A percentile compares a stretch with the other conserved stretches of the same genome.
phyloP scores from a whole-genome alignment of 495 filamentous ascomycete species.

The Elaphomyces granulatus region DNA sequence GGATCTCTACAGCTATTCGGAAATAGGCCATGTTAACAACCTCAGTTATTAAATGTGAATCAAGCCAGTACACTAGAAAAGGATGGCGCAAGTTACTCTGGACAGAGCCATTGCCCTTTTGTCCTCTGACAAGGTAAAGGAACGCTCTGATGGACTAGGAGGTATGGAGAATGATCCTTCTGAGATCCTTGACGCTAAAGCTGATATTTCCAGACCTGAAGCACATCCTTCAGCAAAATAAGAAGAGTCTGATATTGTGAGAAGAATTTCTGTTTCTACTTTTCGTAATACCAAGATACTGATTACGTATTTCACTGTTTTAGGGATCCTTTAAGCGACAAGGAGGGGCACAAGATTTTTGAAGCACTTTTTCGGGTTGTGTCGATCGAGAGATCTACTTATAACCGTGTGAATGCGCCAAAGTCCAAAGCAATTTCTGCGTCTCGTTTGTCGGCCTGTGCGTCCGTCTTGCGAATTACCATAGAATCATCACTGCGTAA shows the following conservation, averaged over 20 bases:
- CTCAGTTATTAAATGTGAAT: too few relatives aligned
- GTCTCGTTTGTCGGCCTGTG: slow-evolving; percentile 51
- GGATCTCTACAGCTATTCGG: too few relatives aligned
- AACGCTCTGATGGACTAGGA: slow-evolving; percentile 36
- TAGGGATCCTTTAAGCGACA: slow-evolving; percentile 48
- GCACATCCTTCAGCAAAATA: slow-evolving; percentile 47
- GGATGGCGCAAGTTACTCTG: slow-evolving; percentile 26
- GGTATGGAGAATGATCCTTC: slow-evolving; percentile 25
- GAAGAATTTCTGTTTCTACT: too few relatives aligned
- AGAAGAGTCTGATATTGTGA: slow-evolving; percentile 42
- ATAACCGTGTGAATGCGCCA: slow-evolving; percentile 35
- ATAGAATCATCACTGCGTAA: slow-evolving; percentile 53
- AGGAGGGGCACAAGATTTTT: slow-evolving; percentile 64
- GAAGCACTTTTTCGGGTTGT: slow-evolving; percentile 64
- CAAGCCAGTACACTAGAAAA: too few relatives aligned
- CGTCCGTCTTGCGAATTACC: slow-evolving; percentile 54
- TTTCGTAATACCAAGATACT: slow-evolving; percentile 2
- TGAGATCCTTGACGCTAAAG: slow-evolving; percentile 23
- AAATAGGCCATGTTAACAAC: too few relatives aligned
- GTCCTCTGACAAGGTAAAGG: slow-evolving; percentile 39
- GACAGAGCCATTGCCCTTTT: slow-evolving; percentile 28
- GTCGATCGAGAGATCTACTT: slow-evolving; percentile 49
- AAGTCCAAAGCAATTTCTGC: slow-evolving; percentile 28
- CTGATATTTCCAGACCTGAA: slow-evolving; percentile 36
- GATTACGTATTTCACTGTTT: slow-evolving; percentile 11